These are phyloP conservation scores for Dothidotthia symphoricarpi DNA, from an alignment of 2,329 filamentous ascomycete genomes.

Conservation along the genomic window DNA sequence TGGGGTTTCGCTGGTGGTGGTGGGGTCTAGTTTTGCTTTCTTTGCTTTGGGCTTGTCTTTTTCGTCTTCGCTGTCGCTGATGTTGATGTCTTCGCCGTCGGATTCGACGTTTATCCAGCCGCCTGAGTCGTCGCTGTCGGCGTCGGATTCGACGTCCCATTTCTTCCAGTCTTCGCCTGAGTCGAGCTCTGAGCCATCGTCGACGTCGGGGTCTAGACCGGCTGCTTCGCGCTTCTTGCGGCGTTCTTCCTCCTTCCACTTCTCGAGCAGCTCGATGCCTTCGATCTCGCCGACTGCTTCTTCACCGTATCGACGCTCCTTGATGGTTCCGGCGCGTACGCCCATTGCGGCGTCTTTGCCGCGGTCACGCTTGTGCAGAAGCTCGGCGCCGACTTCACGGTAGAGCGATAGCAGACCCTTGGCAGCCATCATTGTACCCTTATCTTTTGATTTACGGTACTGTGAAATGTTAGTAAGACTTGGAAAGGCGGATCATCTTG, in stretches of 20 bases:
- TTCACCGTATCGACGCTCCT: conserved; percentile 79
- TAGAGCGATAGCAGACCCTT: conserved; percentile 89
- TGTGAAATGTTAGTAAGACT: conserved; percentile 7
- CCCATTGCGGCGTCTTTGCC: conserved; percentile 88
- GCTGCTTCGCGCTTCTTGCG: conserved; percentile 68
- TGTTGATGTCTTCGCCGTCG: conserved; percentile 72
- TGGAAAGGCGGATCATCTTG: not conserved
- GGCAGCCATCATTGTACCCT: conserved; percentile 98
- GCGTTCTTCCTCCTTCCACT: conserved; percentile 90
- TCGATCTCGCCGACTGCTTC: conserved; percentile 82
- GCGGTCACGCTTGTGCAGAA: conserved; percentile 84
- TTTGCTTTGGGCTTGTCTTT: conserved; percentile 54
- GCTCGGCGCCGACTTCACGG: conserved; percentile 83
- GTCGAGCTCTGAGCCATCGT: conserved; percentile 60
- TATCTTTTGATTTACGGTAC: conserved; percentile 96
- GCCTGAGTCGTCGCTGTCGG: conserved; percentile 67
- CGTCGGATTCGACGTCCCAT: conserved; percentile 61
- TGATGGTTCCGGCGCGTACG: conserved; percentile 70
- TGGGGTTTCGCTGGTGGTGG: conserved; percentile 36
- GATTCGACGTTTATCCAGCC: conserved; percentile 91
- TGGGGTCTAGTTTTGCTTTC: conserved; percentile 58
- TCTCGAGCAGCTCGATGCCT: conserved; percentile 83
- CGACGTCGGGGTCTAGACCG: conserved; percentile 62
- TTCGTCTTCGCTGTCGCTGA: conserved; percentile 72
- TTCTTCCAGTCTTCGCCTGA: conserved; percentile 57